A percentile compares a stretch with the other conserved stretches of the same genome.
Evolutionary conservation across 176 grass and related monocot genomes (phyloP).

Genomic region (Phyllostachys edulis): DNA sequence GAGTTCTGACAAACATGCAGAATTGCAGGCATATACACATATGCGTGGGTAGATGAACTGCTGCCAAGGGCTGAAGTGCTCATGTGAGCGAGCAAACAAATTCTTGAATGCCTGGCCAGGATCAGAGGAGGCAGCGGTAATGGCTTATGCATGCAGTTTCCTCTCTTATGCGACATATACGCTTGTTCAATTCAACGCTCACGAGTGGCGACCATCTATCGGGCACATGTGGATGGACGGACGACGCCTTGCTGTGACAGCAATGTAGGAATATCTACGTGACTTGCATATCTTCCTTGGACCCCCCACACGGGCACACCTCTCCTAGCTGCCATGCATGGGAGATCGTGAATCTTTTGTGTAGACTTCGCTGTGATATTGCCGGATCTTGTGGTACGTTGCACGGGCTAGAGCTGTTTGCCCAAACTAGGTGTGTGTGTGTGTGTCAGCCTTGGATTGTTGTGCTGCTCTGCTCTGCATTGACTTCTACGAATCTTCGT

Average conservation of each 20-base stretch:
- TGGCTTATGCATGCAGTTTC: neutral
- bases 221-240: neutral
- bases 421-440: neutral
- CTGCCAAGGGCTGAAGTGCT: neutral
- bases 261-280: neutral
- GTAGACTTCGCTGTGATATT: neutral
- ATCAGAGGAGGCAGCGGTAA: neutral
- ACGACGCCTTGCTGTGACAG: neutral
- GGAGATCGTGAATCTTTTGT: neutral
- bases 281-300: neutral
- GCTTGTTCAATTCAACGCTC: neutral
- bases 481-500: neutral
- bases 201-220: neutral
- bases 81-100: neutral
- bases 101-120: neutral
- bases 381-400: slow-evolving; percentile 5
- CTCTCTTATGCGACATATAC: neutral
- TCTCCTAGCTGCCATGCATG: neutral
- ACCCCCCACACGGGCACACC: neutral
- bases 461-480: neutral
- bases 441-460: neutral
- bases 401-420: neutral
- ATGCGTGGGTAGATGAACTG: neutral
- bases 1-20: neutral
- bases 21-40: neutral